Base-by-base conservation (phyloP, 2,329 filamentous ascomycete species). In the Hortaea werneckii region DNA sequence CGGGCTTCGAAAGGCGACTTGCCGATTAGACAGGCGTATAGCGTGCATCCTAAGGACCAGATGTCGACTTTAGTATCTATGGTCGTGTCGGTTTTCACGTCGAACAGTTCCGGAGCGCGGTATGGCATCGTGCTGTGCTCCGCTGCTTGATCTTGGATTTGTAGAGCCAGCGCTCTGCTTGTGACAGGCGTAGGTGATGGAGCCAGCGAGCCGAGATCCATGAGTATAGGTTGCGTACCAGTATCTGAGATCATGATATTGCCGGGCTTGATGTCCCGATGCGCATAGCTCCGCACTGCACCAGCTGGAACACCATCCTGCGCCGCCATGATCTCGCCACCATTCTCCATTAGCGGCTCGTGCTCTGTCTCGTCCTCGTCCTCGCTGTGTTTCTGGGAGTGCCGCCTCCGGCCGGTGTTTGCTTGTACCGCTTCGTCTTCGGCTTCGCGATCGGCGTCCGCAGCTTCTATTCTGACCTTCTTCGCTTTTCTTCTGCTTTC, bases 101-200 rank as follows among this genome's bases (percentile, higher is more conserved):
- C 92, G 67, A 98, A 98, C 50, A 98, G 81, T 68, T 98, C 92
- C 0, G 92, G 92, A 1, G 92, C 92, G 49, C 92, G 87, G 70
- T 98, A 98, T 0, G 92, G 89, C 90, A 98, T 96, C 37, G 92
- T 98, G 54, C 83, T 90, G 73, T 96, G 90, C 66, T 98, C 92
- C 45, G 90, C 92, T 20, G 92, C 92, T 37, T 80, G 85, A 66
- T 98, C 92, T 69, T 96, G 92, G 32, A 94, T 85, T 44, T 89
- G 87, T 41, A 98, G 79, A 39, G 92, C 92, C 45, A 94, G 76
- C 2, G 87, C 94, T 50, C 90, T 83, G 12, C 86, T 92, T 4
- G 90, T 94, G 56, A 96, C 90, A 27, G 86, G 79, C 47, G 87
- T 86, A 1, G 92, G 92, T 1, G 87, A 88, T 12, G 85, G 85